phyloP scores from a whole-genome alignment of 2,329 filamentous ascomycete genomes.

The Claviceps fusiformis region DNA sequence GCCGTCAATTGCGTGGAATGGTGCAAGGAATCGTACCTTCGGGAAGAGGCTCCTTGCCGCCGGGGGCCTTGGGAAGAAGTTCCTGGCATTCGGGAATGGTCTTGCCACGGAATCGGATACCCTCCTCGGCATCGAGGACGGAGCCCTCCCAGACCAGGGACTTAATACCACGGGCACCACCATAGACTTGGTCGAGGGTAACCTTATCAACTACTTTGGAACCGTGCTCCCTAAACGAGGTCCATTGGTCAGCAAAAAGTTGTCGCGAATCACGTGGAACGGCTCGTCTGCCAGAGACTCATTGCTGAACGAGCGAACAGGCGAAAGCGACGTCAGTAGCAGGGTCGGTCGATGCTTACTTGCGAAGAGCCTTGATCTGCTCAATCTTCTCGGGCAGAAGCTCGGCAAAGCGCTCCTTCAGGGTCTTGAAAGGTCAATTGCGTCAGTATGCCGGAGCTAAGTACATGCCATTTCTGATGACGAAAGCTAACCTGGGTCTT shows the following conservation, averaged over 20 bases:
- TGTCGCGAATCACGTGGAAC: constrained; percentile 8
- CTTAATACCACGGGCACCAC: constrained; percentile 98
- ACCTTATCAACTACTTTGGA: constrained; percentile 94
- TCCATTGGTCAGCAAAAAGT: constrained; percentile 10
- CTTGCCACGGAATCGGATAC: constrained; percentile 98
- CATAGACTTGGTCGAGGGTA: constrained; percentile 98
- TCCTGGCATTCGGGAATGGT: constrained; percentile 99
- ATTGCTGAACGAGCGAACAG: background rate
- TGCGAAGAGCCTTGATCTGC: constrained; percentile 96
- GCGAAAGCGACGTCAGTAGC: background rate
- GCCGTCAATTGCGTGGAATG: background rate
- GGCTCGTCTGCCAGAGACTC: background rate
- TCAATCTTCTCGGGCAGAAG: constrained; percentile 93
- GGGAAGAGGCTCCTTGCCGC: constrained; percentile 90
- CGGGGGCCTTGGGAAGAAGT: constrained; percentile 90
- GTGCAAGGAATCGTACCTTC: constrained; percentile 47
- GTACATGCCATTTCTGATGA: background rate
- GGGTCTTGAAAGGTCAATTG: constrained; percentile 43
- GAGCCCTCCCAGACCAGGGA: constrained; percentile 97
- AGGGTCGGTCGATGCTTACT: constrained; percentile 43
- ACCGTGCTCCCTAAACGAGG: constrained; percentile 64
- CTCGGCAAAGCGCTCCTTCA: constrained; percentile 98
- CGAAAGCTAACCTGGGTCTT: constrained; percentile 62
- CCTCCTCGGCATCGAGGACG: constrained; percentile 95
- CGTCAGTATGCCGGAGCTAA: background rate